Evolutionary conservation across 2,329 filamentous ascomycete species (phyloP), one percentile per base, ranked within the genome.

Genomic region (Exophiala bonariae): DNA sequence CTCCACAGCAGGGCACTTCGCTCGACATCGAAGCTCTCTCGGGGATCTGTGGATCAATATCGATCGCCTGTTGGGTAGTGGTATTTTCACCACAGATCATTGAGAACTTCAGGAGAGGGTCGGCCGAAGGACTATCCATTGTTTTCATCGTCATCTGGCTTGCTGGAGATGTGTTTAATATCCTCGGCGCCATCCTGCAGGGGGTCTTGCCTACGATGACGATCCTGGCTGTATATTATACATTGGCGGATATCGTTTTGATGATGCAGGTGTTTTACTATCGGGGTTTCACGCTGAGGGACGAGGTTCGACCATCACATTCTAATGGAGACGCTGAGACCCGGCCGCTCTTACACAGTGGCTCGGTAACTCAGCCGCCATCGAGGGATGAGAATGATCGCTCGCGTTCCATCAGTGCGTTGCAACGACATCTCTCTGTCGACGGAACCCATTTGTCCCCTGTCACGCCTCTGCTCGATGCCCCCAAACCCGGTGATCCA

Each of bases 81-180:
- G 93, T 99, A 48, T 99, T 96, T 73, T 93, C 89, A 1, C 93
- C 93, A 2, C 93, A 99, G 61, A 96, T 99, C 60, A 85, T 96
- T 59, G 89, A 96, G 63, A 96, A 96, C 65, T 96, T 96, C 72
- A 85, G 84, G 54, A 82, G 90, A 46, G 75, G 81, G 57, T 95
- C 87, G 32, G 89, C 90, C 48, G 89, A 96, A 65, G 92, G 90
- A 2, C 77, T 97, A 1, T 95, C 89, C 0, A 80, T 96, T 11
- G 85, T 92, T 46, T 99, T 97, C 73, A 83, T 97, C 63, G 84
- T 95, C 50, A 81, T 95, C 61, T 99, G 93, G 93, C 79, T 96
- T 2, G 77, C 85, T 1, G 93, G 93, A 42, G 93, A 99, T 82
- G 84, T 96, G 57, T 96, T 96, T 77, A 97, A 97, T 65, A 95